These are phyloP conservation scores for Pterulicium gracile DNA, from an alignment of 1,284 basidiomycete genomes.

Conservation along the genomic window DNA sequence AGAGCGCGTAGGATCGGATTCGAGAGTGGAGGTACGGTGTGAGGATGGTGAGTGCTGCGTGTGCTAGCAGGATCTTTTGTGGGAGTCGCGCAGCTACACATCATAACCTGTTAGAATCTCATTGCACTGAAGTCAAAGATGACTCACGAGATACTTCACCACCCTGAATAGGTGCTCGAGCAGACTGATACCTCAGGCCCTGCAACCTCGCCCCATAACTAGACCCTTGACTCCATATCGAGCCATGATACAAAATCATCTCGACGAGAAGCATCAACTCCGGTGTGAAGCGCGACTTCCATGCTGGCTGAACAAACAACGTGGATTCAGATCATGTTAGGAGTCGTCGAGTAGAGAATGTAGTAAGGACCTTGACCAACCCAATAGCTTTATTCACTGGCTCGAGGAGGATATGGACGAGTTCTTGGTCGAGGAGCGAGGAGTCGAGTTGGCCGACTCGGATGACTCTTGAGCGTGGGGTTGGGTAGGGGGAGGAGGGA, in stretches of 20 bases:
- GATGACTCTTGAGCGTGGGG: slow-evolving; percentile 37
- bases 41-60: slow-evolving; percentile 67
- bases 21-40: slow-evolving; percentile 74
- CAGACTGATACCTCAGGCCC: slow-evolving; percentile 56
- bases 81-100: slow-evolving; percentile 50
- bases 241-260: slow-evolving; percentile 74
- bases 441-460: slow-evolving; percentile 93
- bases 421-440: slow-evolving; percentile 84
- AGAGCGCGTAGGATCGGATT: slow-evolving; percentile 67
- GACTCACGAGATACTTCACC: slow-evolving; percentile 18
- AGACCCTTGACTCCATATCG: slow-evolving; percentile 71
- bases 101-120: slow-evolving; percentile 7
- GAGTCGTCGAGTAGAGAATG: slow-evolving; percentile 4
- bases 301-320: slow-evolving; percentile 34
- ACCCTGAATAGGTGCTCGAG: slow-evolving; percentile 14
- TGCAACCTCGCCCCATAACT: slow-evolving; percentile 91
- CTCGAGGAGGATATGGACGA: slow-evolving; percentile 75
- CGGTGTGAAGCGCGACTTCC: slow-evolving; percentile 63
- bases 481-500: slow-evolving; percentile 11
- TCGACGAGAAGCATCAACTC: slow-evolving; percentile 76
- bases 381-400: slow-evolving; percentile 74
- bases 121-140: slow-evolving; percentile 4
- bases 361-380: slow-evolving; percentile 50
- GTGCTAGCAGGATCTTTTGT: slow-evolving; percentile 48
- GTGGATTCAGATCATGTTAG: slow-evolving; percentile 9